Evolutionary conservation across 768 basidiomycete species (phyloP).

Genomic region (Asterophora parasitica): DNA sequence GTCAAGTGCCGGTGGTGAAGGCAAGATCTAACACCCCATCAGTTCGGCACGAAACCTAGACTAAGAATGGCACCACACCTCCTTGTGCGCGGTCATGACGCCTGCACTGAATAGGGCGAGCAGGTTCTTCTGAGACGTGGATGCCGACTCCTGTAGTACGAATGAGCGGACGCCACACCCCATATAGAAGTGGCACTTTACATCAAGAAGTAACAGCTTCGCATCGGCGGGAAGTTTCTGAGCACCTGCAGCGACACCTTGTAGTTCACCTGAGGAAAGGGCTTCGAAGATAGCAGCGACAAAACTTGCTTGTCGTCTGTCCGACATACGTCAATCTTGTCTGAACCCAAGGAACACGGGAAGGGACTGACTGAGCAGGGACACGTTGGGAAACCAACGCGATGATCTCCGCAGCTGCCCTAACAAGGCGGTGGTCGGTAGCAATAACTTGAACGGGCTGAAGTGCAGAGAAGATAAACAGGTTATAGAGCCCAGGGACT

Average conservation of each 20-base stretch:
- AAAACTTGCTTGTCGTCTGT: slow-evolving; percentile 65
- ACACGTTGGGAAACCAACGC: slow-evolving; percentile 63
- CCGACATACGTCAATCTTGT: slow-evolving; percentile 4
- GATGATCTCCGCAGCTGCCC: slow-evolving; percentile 61
- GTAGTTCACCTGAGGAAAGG: slow-evolving; percentile 49
- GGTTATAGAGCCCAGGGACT: slow-evolving; percentile 63
- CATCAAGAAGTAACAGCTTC: slow-evolving; percentile 49
- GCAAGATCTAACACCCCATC: slow-evolving; percentile 38
- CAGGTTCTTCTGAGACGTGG: slow-evolving; percentile 54
- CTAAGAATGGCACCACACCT: slow-evolving; percentile 38
- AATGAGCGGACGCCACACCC: slow-evolving; percentile 7
- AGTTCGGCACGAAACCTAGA: background rate
- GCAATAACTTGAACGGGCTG: slow-evolving; percentile 25
- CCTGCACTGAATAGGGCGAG: slow-evolving; percentile 64
- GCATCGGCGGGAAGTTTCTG: slow-evolving; percentile 38
- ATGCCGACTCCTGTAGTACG: slow-evolving; percentile 34
- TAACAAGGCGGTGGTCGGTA: slow-evolving; percentile 48
- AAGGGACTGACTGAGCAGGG: slow-evolving; percentile 53
- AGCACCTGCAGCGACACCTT: slow-evolving; percentile 50
- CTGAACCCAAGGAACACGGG: background rate
- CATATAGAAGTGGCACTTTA: slow-evolving; percentile 24
- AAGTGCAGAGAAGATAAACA: slow-evolving; percentile 46
- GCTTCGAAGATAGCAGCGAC: slow-evolving; percentile 46
- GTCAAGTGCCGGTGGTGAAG: slow-evolving; percentile 45
- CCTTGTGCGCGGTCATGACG: slow-evolving; percentile 57